Evolutionary conservation across 768 basidiomycete species (phyloP).

Genomic region (Tulasnella sp.): DNA sequence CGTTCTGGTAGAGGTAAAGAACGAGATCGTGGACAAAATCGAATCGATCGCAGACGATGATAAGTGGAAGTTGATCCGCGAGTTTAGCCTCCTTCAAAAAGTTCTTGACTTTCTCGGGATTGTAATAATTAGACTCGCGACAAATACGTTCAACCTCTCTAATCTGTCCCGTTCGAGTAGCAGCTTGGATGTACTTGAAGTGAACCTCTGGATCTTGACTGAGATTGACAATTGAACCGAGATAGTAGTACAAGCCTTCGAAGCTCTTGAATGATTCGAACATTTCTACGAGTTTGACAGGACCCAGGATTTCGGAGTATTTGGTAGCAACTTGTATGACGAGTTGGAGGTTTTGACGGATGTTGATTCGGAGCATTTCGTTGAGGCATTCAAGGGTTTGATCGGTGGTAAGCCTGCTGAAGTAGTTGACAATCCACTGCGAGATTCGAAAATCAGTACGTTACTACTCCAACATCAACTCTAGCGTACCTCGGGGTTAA

Average conservation of each 20-base stretch:
- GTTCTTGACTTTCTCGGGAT: conserved; percentile 99
- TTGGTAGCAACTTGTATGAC: conserved; percentile 97
- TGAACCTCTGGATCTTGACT: conserved; percentile 94
- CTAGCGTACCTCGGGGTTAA: conserved; percentile 62
- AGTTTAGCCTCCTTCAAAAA: conserved; percentile 99
- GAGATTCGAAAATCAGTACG: not conserved
- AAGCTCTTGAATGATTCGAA: conserved; percentile 97
- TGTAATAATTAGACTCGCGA: conserved; percentile 93
- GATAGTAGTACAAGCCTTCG: conserved; percentile 97
- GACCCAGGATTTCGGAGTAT: conserved; percentile 95
- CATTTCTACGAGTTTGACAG: conserved; percentile 95
- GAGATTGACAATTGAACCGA: conserved; percentile 94
- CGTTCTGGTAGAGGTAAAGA: conserved; percentile 96
- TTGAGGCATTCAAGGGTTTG: conserved; percentile 93
- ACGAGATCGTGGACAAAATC: conserved; percentile 99
- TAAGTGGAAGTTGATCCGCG: conserved; percentile 89
- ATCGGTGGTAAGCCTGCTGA: conserved; percentile 91
- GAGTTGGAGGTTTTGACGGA: conserved; percentile 91
- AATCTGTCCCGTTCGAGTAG: conserved; percentile 94
- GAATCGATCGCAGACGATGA: conserved; percentile 99
- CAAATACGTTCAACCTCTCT: conserved; percentile 98
- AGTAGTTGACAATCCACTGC: conserved; percentile 94
- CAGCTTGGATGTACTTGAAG: conserved; percentile 99
- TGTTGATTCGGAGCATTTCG: conserved; percentile 94
- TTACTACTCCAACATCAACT: not conserved